These are phyloP conservation scores for Rauvolfia tetraphylla DNA, from an alignment of 257 asterid genomes.

Conservation along the genomic window DNA sequence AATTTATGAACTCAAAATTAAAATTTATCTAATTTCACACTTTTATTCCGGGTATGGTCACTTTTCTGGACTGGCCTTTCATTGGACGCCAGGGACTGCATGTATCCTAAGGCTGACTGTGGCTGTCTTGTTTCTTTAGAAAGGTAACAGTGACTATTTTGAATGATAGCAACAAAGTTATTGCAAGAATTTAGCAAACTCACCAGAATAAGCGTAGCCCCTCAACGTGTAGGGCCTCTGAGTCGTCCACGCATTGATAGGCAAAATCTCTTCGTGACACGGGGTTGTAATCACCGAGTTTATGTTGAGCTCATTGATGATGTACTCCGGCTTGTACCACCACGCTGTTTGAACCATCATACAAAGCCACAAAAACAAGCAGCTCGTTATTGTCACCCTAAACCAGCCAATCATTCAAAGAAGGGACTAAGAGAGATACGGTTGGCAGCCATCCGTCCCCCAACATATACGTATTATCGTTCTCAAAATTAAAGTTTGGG, in stretches of 20 bases:
- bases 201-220: slow-evolving; percentile 92
- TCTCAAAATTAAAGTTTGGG: no score
- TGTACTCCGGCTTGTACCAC: slow-evolving; percentile 93
- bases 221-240: slow-evolving; percentile 80
- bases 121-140: no score
- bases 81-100: no score
- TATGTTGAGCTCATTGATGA: slow-evolving; percentile 84
- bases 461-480: no score
- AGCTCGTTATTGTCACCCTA: neutral
- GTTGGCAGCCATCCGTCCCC: no score
- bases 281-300: slow-evolving; percentile 95
- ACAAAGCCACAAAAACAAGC: neutral
- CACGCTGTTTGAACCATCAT: slow-evolving; percentile 49
- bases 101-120: no score
- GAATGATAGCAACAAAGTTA: neutral
- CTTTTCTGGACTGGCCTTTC: no score
- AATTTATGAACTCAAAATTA: no score
- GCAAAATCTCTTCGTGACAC: slow-evolving; percentile 82
- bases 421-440: no score
- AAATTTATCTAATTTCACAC: no score
- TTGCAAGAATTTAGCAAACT: neutral
- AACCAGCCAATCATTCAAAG: no score
- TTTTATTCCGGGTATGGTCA: no score
- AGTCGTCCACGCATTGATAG: slow-evolving; percentile 79
- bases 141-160: neutral